phyloP scores from a whole-genome alignment of 2,329 filamentous ascomycete species.

The Orbilia quercus region DNA sequence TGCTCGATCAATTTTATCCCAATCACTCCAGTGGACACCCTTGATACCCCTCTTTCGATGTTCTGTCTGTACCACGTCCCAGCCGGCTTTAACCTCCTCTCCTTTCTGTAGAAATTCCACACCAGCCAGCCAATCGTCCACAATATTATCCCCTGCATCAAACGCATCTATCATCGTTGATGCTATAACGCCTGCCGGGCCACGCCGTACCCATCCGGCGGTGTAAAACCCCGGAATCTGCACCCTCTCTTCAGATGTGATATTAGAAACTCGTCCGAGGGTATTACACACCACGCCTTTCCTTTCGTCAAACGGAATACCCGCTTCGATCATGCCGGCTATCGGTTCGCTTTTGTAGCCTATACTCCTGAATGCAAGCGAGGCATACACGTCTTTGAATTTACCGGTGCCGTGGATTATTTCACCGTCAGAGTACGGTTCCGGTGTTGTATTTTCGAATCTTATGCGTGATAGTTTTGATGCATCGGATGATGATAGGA shows the following conservation, averaged over 20 bases:
- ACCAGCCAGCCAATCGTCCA: constrained; percentile 74
- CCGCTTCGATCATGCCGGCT: constrained; percentile 77
- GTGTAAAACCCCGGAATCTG: constrained; percentile 83
- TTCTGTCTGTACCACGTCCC: constrained; percentile 78
- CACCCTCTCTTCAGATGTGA: constrained; percentile 63
- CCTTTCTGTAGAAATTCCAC: constrained; percentile 58
- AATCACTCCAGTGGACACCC: constrained; percentile 83
- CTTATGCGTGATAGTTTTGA: constrained; percentile 72
- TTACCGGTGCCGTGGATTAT: constrained; percentile 67
- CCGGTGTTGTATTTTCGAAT: constrained; percentile 73
- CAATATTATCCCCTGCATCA: constrained; percentile 83
- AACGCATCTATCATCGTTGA: constrained; percentile 97
- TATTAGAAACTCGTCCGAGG: constrained; percentile 74
- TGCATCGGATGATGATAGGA: constrained; percentile 67
- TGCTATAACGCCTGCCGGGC: constrained; percentile 94
- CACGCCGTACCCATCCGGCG: constrained; percentile 94
- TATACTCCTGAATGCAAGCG: constrained; percentile 89
- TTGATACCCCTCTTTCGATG: constrained; percentile 69
- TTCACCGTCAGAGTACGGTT: constrained; percentile 67
- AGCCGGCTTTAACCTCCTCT: constrained; percentile 70
- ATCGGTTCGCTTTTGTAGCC: constrained; percentile 88
- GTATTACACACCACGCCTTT: constrained; percentile 86
- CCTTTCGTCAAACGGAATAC: constrained; percentile 79
- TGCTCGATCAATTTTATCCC: constrained; percentile 82
- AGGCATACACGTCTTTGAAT: constrained; percentile 70